phyloP scores from a whole-genome alignment of 768 basidiomycete genomes.

The Phlegmacium glaucopus region DNA sequence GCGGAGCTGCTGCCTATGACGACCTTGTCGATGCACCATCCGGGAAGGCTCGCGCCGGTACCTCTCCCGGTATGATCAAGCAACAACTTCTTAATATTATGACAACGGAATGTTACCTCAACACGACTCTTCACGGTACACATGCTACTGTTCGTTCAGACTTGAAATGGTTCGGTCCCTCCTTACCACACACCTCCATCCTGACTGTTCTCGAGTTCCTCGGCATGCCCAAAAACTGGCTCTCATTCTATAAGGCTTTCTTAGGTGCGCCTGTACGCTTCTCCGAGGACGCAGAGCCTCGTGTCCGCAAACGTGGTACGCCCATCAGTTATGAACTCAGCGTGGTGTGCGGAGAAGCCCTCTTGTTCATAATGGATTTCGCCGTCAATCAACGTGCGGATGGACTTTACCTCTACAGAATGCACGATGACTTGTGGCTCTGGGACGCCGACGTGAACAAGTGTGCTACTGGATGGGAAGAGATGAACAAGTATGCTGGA shows the following conservation, averaged over 20 bases:
- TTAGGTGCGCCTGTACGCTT: constrained; percentile 32
- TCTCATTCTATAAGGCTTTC: constrained; percentile 31
- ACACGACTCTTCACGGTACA: constrained; percentile 29
- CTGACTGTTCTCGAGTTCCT: constrained; percentile 35
- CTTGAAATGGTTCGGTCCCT: constrained; percentile 42
- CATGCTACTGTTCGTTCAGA: constrained; percentile 37
- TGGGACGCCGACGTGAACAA: constrained; percentile 32
- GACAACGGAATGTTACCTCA: constrained; percentile 38
- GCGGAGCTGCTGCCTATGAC: constrained; percentile 17
- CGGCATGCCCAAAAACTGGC: constrained; percentile 35
- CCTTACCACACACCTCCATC: constrained; percentile 39
- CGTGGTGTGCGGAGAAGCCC: constrained; percentile 36
- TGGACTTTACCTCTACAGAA: constrained; percentile 40
- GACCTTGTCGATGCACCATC: constrained; percentile 19
- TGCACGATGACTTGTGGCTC: constrained; percentile 47
- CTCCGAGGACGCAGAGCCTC: constrained; percentile 26
- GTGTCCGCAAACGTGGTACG: constrained; percentile 37
- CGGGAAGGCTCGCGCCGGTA: background rate
- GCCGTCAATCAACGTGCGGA: constrained; percentile 41
- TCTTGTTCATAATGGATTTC: constrained; percentile 45
- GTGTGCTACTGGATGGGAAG: constrained; percentile 36
- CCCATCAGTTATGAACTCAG: constrained; percentile 41
- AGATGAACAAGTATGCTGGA: constrained; percentile 38
- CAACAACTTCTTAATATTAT: constrained; percentile 38
- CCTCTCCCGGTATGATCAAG: constrained; percentile 26